phyloP scores from a whole-genome alignment of 805 yeast genomes.

The Wickerhamomyces hampshirensis region DNA sequence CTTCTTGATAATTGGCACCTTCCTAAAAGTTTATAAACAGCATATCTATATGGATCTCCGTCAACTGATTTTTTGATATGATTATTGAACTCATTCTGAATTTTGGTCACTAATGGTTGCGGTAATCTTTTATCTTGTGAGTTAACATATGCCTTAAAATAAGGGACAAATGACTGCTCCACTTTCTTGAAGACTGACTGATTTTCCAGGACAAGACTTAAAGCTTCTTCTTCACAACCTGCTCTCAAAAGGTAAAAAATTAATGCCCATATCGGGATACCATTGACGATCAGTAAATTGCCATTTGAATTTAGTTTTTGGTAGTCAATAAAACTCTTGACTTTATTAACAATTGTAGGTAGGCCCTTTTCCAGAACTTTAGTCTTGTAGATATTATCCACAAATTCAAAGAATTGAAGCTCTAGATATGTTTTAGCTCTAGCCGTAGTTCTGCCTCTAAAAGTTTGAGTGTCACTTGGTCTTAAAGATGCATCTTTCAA shows the following conservation, averaged over 20 bases:
- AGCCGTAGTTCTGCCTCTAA: constrained; percentile 36
- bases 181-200: constrained; percentile 74
- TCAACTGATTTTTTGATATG: constrained; percentile 63
- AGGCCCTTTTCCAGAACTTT: constrained; percentile 56
- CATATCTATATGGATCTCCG: constrained; percentile 86
- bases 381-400: constrained; percentile 59
- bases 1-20: constrained; percentile 70
- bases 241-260: constrained; percentile 80
- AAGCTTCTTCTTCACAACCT: constrained; percentile 77
- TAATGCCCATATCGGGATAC: constrained; percentile 91
- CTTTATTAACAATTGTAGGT: constrained; percentile 69
- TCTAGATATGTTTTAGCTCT: constrained; percentile 64
- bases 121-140: constrained; percentile 53
- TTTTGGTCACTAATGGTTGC: constrained; percentile 59
- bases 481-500: constrained; percentile 24
- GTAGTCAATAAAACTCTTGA: constrained; percentile 54
- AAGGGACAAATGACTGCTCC: constrained; percentile 79
- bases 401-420: constrained; percentile 68
- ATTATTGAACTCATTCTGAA: constrained; percentile 79
- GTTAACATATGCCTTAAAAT: constrained; percentile 64
- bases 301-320: constrained; percentile 39
- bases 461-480: constrained; percentile 17
- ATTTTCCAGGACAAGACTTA: constrained; percentile 58
- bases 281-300: constrained; percentile 66
- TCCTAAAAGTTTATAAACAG: constrained; percentile 89